phyloP scores from a whole-genome alignment of 2,329 filamentous ascomycete genomes.

The Epichloe elymi region DNA sequence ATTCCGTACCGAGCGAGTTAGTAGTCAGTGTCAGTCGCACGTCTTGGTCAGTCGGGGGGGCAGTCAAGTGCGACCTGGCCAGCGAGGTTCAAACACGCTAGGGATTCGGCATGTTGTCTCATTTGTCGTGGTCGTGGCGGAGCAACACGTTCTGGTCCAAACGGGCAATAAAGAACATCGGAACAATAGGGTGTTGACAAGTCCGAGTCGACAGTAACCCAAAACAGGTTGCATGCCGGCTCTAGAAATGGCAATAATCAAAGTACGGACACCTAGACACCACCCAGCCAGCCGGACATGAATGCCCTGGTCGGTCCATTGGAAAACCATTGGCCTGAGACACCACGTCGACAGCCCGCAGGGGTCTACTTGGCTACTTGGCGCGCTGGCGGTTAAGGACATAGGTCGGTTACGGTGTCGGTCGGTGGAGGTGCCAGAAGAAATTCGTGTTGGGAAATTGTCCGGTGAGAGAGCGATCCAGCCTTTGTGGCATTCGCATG shows the following conservation, averaged over 20 bases:
- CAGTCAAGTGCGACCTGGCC: no score
- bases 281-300: not conserved
- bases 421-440: no score
- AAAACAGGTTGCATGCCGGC: not conserved
- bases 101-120: no score
- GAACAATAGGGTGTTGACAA: not conserved
- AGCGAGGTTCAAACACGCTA: no score
- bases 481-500: not conserved
- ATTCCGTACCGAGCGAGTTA: no score
- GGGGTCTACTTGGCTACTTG: not conserved
- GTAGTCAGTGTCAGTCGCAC: no score
- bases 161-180: not conserved
- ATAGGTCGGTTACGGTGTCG: not conserved
- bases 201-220: not conserved
- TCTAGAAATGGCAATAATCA: not conserved
- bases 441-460: no score
- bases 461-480: not conserved
- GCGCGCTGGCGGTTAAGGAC: not conserved
- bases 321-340: not conserved
- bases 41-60: no score
- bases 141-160: not conserved
- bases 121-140: not conserved
- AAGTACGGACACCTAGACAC: no score
- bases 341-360: not conserved
- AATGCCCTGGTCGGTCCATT: not conserved